These are phyloP conservation scores for Kwoniella shandongensis DNA, from an alignment of 768 basidiomycete species.

Conservation along the genomic window DNA sequence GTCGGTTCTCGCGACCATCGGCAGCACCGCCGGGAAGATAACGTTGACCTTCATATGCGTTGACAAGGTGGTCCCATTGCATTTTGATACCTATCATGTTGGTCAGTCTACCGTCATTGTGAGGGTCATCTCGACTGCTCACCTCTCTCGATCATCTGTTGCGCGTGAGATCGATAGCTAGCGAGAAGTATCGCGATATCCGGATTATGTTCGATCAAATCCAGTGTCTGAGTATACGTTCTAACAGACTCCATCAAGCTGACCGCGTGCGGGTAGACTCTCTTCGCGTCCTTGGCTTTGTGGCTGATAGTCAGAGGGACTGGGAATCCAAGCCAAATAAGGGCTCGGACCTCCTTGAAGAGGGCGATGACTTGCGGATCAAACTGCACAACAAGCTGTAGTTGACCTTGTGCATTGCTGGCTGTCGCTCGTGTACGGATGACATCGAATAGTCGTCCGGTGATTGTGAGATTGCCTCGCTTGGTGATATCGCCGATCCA, in stretches of 20 bases:
- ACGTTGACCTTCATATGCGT: constrained; percentile 81
- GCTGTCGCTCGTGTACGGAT: constrained; percentile 48
- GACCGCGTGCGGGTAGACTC: constrained; percentile 97
- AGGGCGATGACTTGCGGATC: constrained; percentile 91
- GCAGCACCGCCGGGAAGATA: constrained; percentile 63
- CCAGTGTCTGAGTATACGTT: constrained; percentile 93
- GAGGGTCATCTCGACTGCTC: constrained; percentile 45
- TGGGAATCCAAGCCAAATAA: constrained; percentile 93
- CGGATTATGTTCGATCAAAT: constrained; percentile 83
- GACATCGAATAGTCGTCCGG: constrained; percentile 90
- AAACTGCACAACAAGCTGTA: constrained; percentile 87
- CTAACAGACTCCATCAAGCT: constrained; percentile 91
- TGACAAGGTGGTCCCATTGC: constrained; percentile 95
- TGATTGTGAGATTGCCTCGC: constrained; percentile 61
- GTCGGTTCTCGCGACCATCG: constrained; percentile 81
- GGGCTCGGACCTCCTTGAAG: constrained; percentile 95
- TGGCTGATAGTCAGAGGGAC: constrained; percentile 93
- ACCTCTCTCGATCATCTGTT: constrained; percentile 91
- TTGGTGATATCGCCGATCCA: constrained; percentile 95
- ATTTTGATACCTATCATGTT: constrained; percentile 80
- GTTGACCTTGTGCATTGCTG: constrained; percentile 56
- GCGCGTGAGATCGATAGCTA: constrained; percentile 87
- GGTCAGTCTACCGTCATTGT: constrained; percentile 1
- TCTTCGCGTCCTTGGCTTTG: constrained; percentile 97
- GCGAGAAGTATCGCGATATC: constrained; percentile 93